phyloP scores from a whole-genome alignment of 2,329 filamentous ascomycete genomes.

The Exophiala spinifera region DNA sequence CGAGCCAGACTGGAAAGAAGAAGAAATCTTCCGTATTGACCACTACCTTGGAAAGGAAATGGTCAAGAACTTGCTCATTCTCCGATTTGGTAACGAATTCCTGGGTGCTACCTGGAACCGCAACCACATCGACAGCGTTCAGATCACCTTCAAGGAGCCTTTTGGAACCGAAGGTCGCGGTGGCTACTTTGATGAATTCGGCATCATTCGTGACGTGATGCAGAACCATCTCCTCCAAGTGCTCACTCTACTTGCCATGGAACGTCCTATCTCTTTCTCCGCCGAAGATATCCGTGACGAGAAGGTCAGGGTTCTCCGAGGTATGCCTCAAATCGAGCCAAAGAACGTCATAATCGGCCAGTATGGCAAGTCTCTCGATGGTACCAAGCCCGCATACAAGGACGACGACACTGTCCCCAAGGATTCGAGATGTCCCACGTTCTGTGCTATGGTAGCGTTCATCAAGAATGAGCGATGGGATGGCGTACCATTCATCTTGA shows the following conservation, averaged over 20 bases:
- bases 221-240: slow-evolving; percentile 98
- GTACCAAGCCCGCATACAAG: slow-evolving; percentile 95
- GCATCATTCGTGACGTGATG: slow-evolving; percentile 99
- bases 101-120: slow-evolving; percentile 98
- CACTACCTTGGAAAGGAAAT: slow-evolving; percentile 99
- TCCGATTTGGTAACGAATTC: slow-evolving; percentile 98
- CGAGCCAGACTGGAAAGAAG: slow-evolving; percentile 96
- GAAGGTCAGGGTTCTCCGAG: slow-evolving; percentile 90
- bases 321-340: slow-evolving; percentile 90
- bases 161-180: slow-evolving; percentile 97
- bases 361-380: slow-evolving; percentile 93
- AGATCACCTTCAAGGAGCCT: slow-evolving; percentile 99
- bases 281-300: slow-evolving; percentile 98
- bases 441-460: slow-evolving; percentile 94
- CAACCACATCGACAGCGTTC: slow-evolving; percentile 98
- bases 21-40: slow-evolving; percentile 98
- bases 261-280: slow-evolving; percentile 96
- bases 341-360: slow-evolving; percentile 99
- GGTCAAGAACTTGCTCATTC: slow-evolving; percentile 99
- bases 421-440: slow-evolving; percentile 95
- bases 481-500: slow-evolving; percentile 97
- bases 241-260: slow-evolving; percentile 93
- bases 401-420: slow-evolving; percentile 98
- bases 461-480: slow-evolving; percentile 99
- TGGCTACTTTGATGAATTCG: slow-evolving; percentile 99